Percentiles rank a stretch among this genome's conserved stretches.
phyloP scores from a whole-genome alignment of 768 basidiomycete species.

The Nevesoporus exiguus region DNA sequence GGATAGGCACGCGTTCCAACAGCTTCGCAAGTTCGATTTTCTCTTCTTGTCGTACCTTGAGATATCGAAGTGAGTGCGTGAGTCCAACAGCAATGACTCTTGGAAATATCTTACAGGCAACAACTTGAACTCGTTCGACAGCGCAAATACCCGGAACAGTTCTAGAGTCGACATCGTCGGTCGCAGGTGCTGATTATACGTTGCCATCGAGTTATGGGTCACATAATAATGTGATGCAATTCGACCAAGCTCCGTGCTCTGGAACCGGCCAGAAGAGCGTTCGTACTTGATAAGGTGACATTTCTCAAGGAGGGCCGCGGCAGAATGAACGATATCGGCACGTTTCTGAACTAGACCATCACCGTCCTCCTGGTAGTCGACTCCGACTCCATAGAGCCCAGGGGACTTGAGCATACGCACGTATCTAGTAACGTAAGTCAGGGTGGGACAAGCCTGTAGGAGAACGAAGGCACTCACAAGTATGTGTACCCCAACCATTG shows the following conservation, averaged over 20 bases:
- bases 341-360: constrained; percentile 83
- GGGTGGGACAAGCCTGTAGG: background rate
- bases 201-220: constrained; percentile 92
- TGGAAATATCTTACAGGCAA: constrained; percentile 17
- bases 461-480: constrained; percentile 49
- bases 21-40: constrained; percentile 4
- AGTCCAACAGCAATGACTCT: background rate
- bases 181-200: constrained; percentile 91
- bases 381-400: constrained; percentile 79
- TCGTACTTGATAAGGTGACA: constrained; percentile 87
- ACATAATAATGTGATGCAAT: constrained; percentile 5
- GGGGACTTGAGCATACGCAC: constrained; percentile 93
- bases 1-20: constrained; percentile 46
- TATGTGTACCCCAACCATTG: constrained; percentile 98
- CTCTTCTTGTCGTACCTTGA: constrained; percentile 69
- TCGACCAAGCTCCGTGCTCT: constrained; percentile 3
- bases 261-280: constrained; percentile 2
- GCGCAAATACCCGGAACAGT: constrained; percentile 33
- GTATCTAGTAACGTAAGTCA: constrained; percentile 49
- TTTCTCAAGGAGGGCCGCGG: constrained; percentile 91
- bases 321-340: constrained; percentile 90
- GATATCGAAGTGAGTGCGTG: background rate
- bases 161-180: constrained; percentile 86
- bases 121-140: constrained; percentile 6
- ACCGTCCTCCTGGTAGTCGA: constrained; percentile 91